Evolutionary conservation across 352 stramenopile genomes (phyloP), one percentile per base, ranked within the genome.

Genomic region (Phytophthora kernoviae): DNA sequence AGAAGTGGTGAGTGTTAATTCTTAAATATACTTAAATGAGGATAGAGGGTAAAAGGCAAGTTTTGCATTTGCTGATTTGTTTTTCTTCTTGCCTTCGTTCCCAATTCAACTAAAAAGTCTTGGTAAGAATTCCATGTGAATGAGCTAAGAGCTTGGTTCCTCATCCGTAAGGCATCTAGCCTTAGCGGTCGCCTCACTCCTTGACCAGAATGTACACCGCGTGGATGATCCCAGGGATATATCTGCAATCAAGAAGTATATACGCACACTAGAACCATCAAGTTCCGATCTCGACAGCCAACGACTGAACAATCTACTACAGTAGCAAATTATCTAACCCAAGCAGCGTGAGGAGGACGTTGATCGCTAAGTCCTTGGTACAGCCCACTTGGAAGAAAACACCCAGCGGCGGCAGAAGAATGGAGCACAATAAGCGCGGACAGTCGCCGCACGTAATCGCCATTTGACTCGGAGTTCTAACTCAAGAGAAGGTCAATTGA

Each of bases 361-460:
- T 84, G 59, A 84, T 81, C 20, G 70, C 66, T 9, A 84, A 56
- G 54, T 75, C 65, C 60, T 73, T 79, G 58, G 36, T 75, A 54
- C 65, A 79, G 50, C 70, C 70, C 21, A 75, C 65, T 56, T 79
- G 61, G 60, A 75, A 79, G 61, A 52, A 75, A 12, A 79, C 70
- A 27, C 65, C 65, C 24, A 79, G 44, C 9, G 70, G 70, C 46
- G 70, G 65, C 34, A 84, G 62, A 45, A 84, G 68, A 24, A 84
- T 60, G 4, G 69, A 77, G 59, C 72, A 84, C 36, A 84, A 60
- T n/a, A 81, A 32, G 4, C 72, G 72, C 18, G 75, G 75, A 43
- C 81, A 74, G 51, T 84, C 75, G 27, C 73, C 79, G 45, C 64
- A 86, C 10, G 79, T 86, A 45, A 87, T 55, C 8, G 77, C 70